Conservation (phyloP, 2,329 filamentous ascomycete genomes). For the Claviceps sp. region DNA sequence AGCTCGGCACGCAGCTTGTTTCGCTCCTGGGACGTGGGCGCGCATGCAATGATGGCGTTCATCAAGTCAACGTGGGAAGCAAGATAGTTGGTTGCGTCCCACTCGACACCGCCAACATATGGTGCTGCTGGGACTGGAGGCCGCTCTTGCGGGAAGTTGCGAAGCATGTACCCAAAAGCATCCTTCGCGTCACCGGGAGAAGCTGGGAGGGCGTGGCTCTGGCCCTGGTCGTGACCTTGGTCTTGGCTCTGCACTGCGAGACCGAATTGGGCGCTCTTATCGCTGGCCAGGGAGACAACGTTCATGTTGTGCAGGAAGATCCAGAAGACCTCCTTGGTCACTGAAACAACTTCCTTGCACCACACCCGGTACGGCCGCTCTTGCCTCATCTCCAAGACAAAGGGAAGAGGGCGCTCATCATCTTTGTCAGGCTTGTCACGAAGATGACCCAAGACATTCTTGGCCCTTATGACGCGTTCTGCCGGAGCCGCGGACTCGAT, state of each 20-base stretch:
- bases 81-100: conserved; percentile 96
- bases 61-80: conserved; percentile 85
- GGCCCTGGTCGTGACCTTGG: not conserved
- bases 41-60: conserved; percentile 77
- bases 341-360: conserved; percentile 83
- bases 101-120: conserved; percentile 94
- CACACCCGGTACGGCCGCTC: conserved; percentile 83
- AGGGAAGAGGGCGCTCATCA: conserved; percentile 62
- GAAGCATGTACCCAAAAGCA: conserved; percentile 48
- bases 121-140: conserved; percentile 88
- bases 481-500: conserved; percentile 52
- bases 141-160: conserved; percentile 71
- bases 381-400: conserved; percentile 80
- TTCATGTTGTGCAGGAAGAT: conserved; percentile 95
- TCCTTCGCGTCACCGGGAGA: conserved; percentile 15
- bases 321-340: conserved; percentile 98
- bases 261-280: conserved; percentile 16
- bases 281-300: conserved; percentile 54
- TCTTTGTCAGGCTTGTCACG: conserved; percentile 67
- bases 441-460: conserved; percentile 64
- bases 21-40: conserved; percentile 55
- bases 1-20: conserved; percentile 69
- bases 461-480: conserved; percentile 55
- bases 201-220: not conserved
- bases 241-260: not conserved